These are phyloP conservation scores for Fusarium papillatum DNA, from an alignment of 2,329 filamentous ascomycete species.

Conservation along the genomic window DNA sequence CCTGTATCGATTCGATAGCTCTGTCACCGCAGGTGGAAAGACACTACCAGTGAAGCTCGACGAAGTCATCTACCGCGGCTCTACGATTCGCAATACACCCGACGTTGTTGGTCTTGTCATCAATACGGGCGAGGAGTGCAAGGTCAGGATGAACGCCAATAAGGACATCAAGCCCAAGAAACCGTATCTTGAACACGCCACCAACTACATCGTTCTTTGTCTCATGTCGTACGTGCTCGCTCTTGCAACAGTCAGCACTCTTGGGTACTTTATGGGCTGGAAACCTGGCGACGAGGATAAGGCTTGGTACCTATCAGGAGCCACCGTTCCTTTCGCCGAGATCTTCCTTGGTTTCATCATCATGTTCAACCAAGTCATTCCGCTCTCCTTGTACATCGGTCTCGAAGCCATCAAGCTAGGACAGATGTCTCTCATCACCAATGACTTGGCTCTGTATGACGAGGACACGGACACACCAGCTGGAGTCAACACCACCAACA, in stretches of 20 bases:
- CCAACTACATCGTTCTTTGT: neutral
- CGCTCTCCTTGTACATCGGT: neutral
- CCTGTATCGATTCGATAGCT: neutral
- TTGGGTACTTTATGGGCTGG: neutral
- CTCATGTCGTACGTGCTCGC: neutral
- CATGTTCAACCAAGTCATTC: neutral
- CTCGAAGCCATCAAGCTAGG: neutral
- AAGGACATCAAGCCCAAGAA: neutral
- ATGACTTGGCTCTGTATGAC: neutral
- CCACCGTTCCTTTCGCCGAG: neutral
- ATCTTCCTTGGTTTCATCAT: neutral
- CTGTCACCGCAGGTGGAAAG: neutral
- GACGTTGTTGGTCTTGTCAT: slow-evolving; percentile 64
- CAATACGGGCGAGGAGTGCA: slow-evolving; percentile 14
- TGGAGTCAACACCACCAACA: neutral
- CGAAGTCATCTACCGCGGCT: slow-evolving; percentile 13
- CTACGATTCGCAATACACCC: slow-evolving; percentile 76
- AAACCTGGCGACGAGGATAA: neutral
- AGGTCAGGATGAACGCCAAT: slow-evolving; percentile 7
- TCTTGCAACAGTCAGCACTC: neutral
- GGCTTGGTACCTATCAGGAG: neutral
- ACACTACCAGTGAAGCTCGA: slow-evolving; percentile 1
- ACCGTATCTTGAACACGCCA: neutral
- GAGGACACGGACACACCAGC: neutral
- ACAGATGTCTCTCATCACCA: neutral